Base-by-base conservation (phyloP, 768 basidiomycete species). In the Scleroderma citrinum region DNA sequence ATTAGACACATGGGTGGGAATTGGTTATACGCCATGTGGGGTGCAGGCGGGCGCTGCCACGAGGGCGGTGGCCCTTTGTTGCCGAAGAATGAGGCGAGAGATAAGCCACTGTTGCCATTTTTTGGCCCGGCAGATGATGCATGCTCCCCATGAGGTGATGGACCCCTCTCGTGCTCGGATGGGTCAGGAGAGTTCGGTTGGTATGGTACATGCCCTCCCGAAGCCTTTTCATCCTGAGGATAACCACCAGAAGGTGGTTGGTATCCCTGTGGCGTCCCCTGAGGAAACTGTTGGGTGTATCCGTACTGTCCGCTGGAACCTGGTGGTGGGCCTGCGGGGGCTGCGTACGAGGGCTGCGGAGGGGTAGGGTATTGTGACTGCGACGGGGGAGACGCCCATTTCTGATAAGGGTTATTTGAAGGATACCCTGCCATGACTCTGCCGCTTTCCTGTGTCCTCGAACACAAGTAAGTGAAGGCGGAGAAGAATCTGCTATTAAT, bases 1-100 rank as follows among this genome's bases (percentile, higher is more conserved):
- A 64, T 48, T 31, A 66, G 43, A 51, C 58, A 60, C 65, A 66
- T 66, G 32, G 66, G 48, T 23, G 64, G 61, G 48, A 66, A 66
- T 1, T 55, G 47, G 11, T n/a, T 26, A 51, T 57, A 63, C 2
- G 52, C 47, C 1, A 66, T 29, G 11, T 51, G 26, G 5, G 24
- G 11, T 1, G 54, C 55, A 3, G 57, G 32, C 0, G 23, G 59
- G 29, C 65, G 66, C 0, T 56, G 53, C 65, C 65, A 66, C 57
- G 58, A 57, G 0, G 51, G 49, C 0, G 65, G 65, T 2, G 59
- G 42, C 1, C 64, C 64, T 2, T 54, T 54, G 48, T 54, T 53
- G 7, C 66, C 64, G 32, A 66, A 66, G 49, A 66, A 66, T 7
- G 61, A 36, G 1, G 30, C 48, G 10, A 64, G 47, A 19, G 59